Evolutionary conservation across 148 eudicot genomes (phyloP).

Genomic region (Oxyria digyna): DNA sequence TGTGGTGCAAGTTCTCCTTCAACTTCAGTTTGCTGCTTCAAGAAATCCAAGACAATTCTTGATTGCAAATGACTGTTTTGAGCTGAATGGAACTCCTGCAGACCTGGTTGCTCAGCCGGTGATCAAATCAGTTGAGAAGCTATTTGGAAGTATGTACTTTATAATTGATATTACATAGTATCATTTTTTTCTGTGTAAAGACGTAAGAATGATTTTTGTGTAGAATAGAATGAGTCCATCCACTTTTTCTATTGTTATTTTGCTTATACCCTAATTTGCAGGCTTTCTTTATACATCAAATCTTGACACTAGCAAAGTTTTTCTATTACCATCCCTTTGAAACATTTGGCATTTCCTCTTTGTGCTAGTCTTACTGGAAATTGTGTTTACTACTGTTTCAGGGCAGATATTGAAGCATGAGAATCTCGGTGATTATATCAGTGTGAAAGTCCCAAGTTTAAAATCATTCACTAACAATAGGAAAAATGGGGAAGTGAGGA

Average conservation of each 20-base stretch:
- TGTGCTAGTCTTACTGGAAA: conserved; percentile 10
- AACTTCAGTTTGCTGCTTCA: conserved; percentile 56
- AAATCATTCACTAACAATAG: conserved; percentile 24
- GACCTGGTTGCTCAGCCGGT: conserved; percentile 46
- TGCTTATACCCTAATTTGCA: neutral
- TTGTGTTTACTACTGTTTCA: conserved; percentile 27
- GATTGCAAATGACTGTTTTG: conserved; percentile 88
- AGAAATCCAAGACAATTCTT: conserved; percentile 65
- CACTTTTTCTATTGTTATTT: neutral
- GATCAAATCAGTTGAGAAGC: conserved; percentile 56
- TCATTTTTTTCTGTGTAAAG: neutral
- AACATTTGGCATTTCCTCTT: neutral
- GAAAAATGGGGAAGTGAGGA: conserved; percentile 46
- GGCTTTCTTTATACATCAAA: neutral
- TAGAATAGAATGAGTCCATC: neutral
- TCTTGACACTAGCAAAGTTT: neutral
- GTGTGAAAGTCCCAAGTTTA: conserved; percentile 64
- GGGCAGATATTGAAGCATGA: conserved; percentile 87
- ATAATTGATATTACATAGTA: neutral
- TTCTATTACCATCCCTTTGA: neutral
- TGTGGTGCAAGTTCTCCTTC: conserved; percentile 66
- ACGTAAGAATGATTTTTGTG: neutral
- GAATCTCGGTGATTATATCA: conserved; percentile 60
- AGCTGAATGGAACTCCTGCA: conserved; percentile 36
- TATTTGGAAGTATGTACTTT: conserved; percentile 65